A percentile compares a stretch with the other conserved stretches of the same genome.
These are phyloP conservation scores for Gaultheria prostrata DNA, from an alignment of 148 eudicot genomes.

Conservation along the genomic window DNA sequence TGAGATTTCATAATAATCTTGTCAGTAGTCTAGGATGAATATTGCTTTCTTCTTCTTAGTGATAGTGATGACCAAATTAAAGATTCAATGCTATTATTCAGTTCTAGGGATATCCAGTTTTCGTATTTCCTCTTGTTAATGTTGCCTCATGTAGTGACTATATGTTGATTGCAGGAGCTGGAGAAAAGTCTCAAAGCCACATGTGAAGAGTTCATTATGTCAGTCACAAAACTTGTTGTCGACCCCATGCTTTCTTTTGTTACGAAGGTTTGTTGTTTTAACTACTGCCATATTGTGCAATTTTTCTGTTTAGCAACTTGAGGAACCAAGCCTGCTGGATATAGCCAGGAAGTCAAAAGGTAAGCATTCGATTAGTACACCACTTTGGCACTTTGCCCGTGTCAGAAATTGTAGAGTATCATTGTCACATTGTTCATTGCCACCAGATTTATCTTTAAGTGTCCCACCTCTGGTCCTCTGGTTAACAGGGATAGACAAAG, in stretches of 20 bases:
- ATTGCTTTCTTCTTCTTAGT: neutral
- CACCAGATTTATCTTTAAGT: neutral
- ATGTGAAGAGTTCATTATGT: constrained; percentile 99
- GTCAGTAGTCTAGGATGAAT: neutral
- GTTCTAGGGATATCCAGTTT: neutral
- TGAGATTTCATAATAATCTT: neutral
- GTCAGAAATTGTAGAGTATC: neutral
- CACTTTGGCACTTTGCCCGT: neutral
- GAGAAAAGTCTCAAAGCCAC: constrained; percentile 92
- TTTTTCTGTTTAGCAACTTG: constrained; percentile 4
- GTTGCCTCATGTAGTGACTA: neutral
- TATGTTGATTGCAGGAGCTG: constrained; percentile 61
- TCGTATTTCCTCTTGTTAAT: neutral
- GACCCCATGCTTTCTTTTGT: constrained; percentile 98
- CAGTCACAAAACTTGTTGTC: constrained; percentile 87
- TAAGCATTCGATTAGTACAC: neutral
- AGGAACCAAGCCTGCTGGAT: constrained; percentile 5
- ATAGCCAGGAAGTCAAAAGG: constrained; percentile 8
- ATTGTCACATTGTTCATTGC: neutral
- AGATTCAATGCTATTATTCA: neutral
- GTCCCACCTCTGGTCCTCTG: no score
- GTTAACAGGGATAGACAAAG: neutral
- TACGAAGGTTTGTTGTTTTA: constrained; percentile 73
- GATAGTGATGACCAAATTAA: neutral
- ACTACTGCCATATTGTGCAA: neutral